phyloP scores from a whole-genome alignment of 768 basidiomycete genomes.

The Kwoniella botswanensis region DNA sequence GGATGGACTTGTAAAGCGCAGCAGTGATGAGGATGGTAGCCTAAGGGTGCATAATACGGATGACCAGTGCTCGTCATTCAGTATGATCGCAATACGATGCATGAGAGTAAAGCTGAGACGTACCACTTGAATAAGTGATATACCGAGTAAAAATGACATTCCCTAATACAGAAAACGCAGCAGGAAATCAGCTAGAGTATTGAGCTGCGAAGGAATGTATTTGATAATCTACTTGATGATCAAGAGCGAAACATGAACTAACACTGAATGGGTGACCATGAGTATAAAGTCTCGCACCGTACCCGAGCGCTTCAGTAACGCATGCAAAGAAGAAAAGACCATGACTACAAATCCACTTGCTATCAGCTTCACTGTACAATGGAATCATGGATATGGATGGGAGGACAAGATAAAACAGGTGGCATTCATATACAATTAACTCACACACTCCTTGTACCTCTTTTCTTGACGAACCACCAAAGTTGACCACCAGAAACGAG shows the following conservation, averaged over 20 bases:
- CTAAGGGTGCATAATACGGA: conserved; percentile 9
- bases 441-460: conserved; percentile 40
- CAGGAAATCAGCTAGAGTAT: background rate
- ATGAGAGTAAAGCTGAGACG: conserved; percentile 11
- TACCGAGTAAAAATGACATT: conserved; percentile 34
- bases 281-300: conserved; percentile 39
- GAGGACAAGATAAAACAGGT: background rate
- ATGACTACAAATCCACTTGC: conserved; percentile 15
- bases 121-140: conserved; percentile 35
- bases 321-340: conserved; percentile 31
- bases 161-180: conserved; percentile 17
- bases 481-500: conserved; percentile 26
- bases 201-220: no score
- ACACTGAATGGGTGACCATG: conserved; percentile 27
- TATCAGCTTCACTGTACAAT: background rate
- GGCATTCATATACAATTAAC: background rate
- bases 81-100: no score
- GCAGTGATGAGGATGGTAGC: conserved; percentile 48
- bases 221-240: background rate
- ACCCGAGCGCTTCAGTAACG: conserved; percentile 39
- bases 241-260: conserved; percentile 15
- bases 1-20: conserved; percentile 40
- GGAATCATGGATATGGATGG: background rate
- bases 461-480: conserved; percentile 37
- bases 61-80: background rate